These are phyloP conservation scores for Waitea zeae DNA, from an alignment of 1,284 basidiomycete genomes.

Conservation along the genomic window DNA sequence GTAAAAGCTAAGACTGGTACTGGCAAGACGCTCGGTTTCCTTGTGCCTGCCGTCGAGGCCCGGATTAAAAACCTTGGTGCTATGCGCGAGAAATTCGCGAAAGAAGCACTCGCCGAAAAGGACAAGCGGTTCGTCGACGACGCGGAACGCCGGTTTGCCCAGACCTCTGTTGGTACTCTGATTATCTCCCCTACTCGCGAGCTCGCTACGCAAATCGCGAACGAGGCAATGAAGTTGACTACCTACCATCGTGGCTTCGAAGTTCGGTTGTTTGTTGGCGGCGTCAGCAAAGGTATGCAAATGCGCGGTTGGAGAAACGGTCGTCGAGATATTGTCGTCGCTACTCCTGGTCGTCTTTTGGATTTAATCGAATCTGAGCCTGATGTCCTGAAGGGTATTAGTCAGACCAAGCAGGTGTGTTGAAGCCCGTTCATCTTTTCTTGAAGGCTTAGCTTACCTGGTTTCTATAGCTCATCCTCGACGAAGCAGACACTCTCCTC, in stretches of 20 bases:
- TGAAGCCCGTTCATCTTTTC: background rate
- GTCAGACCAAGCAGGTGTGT: conserved; percentile 31
- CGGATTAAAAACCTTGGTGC: conserved; percentile 35
- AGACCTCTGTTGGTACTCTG: conserved; percentile 50
- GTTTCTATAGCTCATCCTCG: conserved; percentile 59
- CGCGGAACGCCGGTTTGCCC: conserved; percentile 21
- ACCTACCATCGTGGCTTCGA: conserved; percentile 47
- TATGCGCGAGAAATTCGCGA: conserved; percentile 19
- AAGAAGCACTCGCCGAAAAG: conserved; percentile 19
- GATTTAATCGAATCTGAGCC: conserved; percentile 61
- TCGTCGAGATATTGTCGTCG: conserved; percentile 77
- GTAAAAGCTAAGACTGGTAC: conserved; percentile 89
- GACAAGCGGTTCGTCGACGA: conserved; percentile 16
- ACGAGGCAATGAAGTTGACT: conserved; percentile 62
- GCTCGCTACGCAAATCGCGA: conserved; percentile 86
- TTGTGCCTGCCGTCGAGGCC: conserved; percentile 76
- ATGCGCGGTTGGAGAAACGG: conserved; percentile 47
- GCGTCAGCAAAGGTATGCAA: conserved; percentile 50
- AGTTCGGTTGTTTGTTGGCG: conserved; percentile 73
- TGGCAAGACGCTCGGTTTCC: conserved; percentile 84
- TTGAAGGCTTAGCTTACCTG: conserved; percentile 3
- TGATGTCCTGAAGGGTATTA: conserved; percentile 33
- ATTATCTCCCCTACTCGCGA: conserved; percentile 92
- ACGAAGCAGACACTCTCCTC: conserved; percentile 91
- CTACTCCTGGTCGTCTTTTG: conserved; percentile 80